These are phyloP conservation scores for Zymoseptoria passerinii DNA, from an alignment of 2,329 filamentous ascomycete genomes.

Conservation along the genomic window DNA sequence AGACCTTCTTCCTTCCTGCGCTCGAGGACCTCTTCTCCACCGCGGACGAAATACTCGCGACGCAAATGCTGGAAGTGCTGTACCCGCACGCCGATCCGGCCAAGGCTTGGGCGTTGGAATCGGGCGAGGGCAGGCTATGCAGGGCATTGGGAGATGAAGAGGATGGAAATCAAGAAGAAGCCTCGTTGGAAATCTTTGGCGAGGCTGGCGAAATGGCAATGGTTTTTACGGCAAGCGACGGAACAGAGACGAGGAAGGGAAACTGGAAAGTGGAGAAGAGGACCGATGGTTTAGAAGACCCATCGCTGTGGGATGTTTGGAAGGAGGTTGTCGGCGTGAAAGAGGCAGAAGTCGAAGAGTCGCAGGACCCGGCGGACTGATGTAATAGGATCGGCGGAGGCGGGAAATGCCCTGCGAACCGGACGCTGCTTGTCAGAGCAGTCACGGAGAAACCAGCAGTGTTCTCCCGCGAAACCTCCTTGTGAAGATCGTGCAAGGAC, in stretches of 20 bases:
- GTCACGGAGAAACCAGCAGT: too few species aligned
- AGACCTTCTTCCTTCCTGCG: background rate
- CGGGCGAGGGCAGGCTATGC: background rate
- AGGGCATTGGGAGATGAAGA: background rate
- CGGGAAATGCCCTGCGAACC: too few species aligned
- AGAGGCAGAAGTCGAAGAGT: background rate
- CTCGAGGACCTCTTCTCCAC: slow-evolving; percentile 3
- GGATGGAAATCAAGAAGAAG: background rate
- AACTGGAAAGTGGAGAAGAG: background rate
- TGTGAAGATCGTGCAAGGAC: too few species aligned
- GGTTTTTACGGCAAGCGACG: background rate
- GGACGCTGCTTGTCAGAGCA: too few species aligned
- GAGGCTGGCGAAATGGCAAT: background rate
- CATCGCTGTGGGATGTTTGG: background rate
- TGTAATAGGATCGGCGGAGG: background rate
- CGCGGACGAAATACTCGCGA: slow-evolving; percentile 5
- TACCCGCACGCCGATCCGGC: background rate
- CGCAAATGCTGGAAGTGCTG: background rate
- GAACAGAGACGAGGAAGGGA: background rate
- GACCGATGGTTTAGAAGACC: background rate
- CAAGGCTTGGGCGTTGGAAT: background rate
- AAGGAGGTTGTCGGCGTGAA: background rate
- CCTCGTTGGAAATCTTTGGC: background rate
- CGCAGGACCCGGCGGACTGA: background rate
- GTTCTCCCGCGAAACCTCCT: too few species aligned